phyloP scores from a whole-genome alignment of 345 rosid species.

The Acer negundo region DNA sequence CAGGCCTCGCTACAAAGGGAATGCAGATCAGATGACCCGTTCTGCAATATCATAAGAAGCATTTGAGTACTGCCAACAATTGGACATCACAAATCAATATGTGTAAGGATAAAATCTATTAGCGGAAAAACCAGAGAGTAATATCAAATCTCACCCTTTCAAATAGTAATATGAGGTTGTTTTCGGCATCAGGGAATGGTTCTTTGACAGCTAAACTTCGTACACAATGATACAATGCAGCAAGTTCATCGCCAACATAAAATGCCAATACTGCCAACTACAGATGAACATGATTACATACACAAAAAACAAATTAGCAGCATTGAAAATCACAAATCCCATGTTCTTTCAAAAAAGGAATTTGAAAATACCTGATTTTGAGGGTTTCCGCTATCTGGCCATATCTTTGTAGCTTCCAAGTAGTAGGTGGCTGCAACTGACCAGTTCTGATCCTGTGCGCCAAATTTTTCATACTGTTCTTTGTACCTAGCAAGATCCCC shows the following conservation, averaged over 20 bases:
- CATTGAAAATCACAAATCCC: background rate
- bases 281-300: constrained; percentile 13
- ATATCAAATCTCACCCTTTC: constrained; percentile 63
- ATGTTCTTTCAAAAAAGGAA: constrained; percentile 1
- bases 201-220: constrained; percentile 96
- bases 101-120: constrained; percentile 14
- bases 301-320: constrained; percentile 7
- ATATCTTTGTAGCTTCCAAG: constrained; percentile 69
- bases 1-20: constrained; percentile 40
- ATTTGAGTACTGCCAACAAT: constrained; percentile 23
- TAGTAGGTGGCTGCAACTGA: constrained; percentile 75
- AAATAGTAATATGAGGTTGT: constrained; percentile 71
- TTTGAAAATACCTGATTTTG: constrained; percentile 73
- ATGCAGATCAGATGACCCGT: constrained; percentile 51
- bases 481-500: constrained; percentile 92
- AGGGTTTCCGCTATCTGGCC: constrained; percentile 91
- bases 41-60: constrained; percentile 60
- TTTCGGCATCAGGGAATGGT: constrained; percentile 87
- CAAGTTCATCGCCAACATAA: constrained; percentile 84
- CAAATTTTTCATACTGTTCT: constrained; percentile 58
- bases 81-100: constrained; percentile 6
- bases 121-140: background rate
- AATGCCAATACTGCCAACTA: constrained; percentile 92
- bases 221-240: constrained; percentile 86
- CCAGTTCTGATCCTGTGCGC: constrained; percentile 58